Evolutionary conservation across 129 eudicot species (phyloP), one percentile per base, ranked within the genome.

Genomic region (Artemisia argyi): DNA sequence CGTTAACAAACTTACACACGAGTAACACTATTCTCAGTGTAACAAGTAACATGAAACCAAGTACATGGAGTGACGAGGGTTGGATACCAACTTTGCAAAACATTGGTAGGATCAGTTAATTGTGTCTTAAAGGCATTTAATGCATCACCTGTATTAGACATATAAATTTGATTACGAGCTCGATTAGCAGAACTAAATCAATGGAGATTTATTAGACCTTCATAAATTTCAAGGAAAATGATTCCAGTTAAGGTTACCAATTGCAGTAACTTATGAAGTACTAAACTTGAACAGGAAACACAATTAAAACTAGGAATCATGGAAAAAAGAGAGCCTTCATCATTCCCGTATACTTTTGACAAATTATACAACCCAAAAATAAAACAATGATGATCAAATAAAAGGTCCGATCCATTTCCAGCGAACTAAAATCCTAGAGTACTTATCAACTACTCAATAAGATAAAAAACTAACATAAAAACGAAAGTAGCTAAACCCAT

Each of bases 31-130:
- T 76, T 84, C 3, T 67, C 82, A 42, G 12, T 58, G 79, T 90
- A 64, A 80, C 96, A 90, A 0, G 93, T 84, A 18, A 90, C 85
- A 64, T 86, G 85, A 79, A 73, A 82, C 96, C 96, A 90, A 46
- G 83, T 78, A 73, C 96, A 90, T 24, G 96, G 93, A 81, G 80
- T 86, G 30, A 78, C 85, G 56, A 80, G 87, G 30, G 88, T 87
- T 2, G 85, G 52, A 83, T 90, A 81, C 93, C 93, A 90, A 81
- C 96, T 91, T 83, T 91, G 92, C 58, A 88, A 85, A 63, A 82
- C 90, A 71, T 73, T 81, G 68, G 63, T 80, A 46, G 93, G 92
- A 84, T 91, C 97, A 0, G n/a, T 72, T 74, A 91, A 80, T 55
- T 68, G 72, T 12, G 22, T 67, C 84, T 75, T 88, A 49, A 82